phyloP scores from a whole-genome alignment of 805 yeast genomes.

The Candida sanyiensis region DNA sequence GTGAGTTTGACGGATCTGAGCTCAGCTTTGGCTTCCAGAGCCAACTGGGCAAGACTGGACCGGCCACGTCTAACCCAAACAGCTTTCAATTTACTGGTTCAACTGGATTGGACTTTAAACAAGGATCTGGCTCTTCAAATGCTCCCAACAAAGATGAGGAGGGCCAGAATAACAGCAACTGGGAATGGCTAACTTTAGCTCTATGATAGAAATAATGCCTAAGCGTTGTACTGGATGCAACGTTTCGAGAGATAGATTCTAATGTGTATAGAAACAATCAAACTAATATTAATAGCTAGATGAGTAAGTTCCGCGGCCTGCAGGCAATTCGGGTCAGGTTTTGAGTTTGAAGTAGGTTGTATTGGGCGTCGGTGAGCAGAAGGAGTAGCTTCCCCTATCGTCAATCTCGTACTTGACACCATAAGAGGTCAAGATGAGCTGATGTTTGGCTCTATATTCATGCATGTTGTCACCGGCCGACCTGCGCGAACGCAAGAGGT shows the following conservation, averaged over 20 bases:
- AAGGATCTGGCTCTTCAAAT: not conserved
- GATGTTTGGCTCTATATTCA: too few species aligned
- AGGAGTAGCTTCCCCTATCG: too few species aligned
- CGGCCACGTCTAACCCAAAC: slow-evolving; percentile 4
- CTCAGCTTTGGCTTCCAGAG: slow-evolving; percentile 3
- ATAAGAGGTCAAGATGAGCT: too few species aligned
- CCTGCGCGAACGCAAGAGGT: not conserved
- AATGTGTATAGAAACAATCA: not conserved
- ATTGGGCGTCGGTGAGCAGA: too few species aligned
- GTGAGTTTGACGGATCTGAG: slow-evolving; percentile 8
- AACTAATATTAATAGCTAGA: not conserved
- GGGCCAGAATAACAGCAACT: slow-evolving; percentile 21
- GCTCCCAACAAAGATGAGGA: slow-evolving; percentile 6
- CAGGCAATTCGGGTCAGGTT: too few species aligned
- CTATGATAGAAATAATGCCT: slow-evolving; percentile 10
- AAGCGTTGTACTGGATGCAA: slow-evolving; percentile 1
- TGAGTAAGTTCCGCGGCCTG: not conserved
- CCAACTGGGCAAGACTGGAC: not conserved
- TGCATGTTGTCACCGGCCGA: too few species aligned
- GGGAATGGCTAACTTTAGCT: slow-evolving; percentile 28
- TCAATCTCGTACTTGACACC: too few species aligned
- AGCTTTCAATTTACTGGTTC: slow-evolving; percentile 10
- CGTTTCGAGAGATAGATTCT: not conserved
- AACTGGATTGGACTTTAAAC: slow-evolving; percentile 8
- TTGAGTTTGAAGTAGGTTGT: too few species aligned